phyloP scores from a whole-genome alignment of 176 grass and related monocot genomes.

The Tillandsia leiboldiana region DNA sequence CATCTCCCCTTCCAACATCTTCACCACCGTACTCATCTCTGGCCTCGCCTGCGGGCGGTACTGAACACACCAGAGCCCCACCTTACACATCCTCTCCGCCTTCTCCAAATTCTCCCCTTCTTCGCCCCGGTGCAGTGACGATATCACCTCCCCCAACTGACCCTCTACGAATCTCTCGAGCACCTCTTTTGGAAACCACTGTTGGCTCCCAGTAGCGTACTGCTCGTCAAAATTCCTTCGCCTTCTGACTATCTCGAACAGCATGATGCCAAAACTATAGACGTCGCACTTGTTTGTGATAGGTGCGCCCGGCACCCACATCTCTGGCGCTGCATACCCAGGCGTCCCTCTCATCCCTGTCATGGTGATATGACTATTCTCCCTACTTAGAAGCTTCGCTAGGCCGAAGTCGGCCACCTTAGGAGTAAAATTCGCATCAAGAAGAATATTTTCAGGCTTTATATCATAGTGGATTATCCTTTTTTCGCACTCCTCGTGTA shows the following conservation, averaged over 20 bases:
- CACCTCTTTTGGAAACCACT: constrained; percentile 61
- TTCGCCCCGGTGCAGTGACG: neutral
- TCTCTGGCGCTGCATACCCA: constrained; percentile 60
- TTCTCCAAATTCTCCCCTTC: constrained; percentile 26
- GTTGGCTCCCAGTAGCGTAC: constrained; percentile 28
- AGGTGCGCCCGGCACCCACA: constrained; percentile 42
- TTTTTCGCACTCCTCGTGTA: constrained; percentile 58
- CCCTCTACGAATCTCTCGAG: constrained; percentile 42
- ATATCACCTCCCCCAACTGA: constrained; percentile 15
- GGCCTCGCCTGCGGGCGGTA: constrained; percentile 43
- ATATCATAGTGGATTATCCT: constrained; percentile 70
- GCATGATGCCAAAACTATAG: constrained; percentile 64
- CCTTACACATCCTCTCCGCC: constrained; percentile 45
- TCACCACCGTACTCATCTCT: constrained; percentile 46
- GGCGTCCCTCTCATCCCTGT: constrained; percentile 43
- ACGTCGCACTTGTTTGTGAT: constrained; percentile 66
- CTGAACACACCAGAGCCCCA: constrained; percentile 76
- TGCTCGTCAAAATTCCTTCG: constrained; percentile 38
- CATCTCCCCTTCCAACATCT: constrained; percentile 66
- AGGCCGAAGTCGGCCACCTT: constrained; percentile 74
- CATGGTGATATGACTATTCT: constrained; percentile 43
- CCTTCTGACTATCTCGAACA: constrained; percentile 59
- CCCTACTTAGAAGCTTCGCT: constrained; percentile 45
- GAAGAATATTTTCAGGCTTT: constrained; percentile 66
- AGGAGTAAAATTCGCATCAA: constrained; percentile 24